Base-by-base conservation (phyloP, 495 filamentous ascomycete genomes). In the Penicillium samsonianum region DNA sequence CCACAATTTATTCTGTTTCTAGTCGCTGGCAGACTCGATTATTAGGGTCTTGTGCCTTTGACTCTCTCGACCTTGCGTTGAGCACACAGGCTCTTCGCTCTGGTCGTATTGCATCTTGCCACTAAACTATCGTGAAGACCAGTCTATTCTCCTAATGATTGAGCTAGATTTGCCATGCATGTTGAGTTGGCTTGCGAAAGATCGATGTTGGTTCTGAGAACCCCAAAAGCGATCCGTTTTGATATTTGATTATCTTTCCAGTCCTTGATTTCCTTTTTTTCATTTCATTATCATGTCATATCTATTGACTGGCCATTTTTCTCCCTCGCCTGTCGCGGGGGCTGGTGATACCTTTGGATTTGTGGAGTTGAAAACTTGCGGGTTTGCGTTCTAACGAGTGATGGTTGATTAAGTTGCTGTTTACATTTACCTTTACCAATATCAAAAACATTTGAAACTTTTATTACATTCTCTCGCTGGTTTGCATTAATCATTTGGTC, bases 21-120 rank as follows among this genome's bases (percentile, higher is more conserved):
- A 65, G 59, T 63, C 59, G 57, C 64, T 67, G 64, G 64, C 57
- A 65, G 67, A 67, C 61, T 67, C 58, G 57, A 57, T 57, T 30
- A 40, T 43, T n/a, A 57, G 43, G 58, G 43, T 45, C 37, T 44
- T 43, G 23, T 30, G 23, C 16, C 17, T 30, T 41, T 22, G 17
- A 25, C 50, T 41, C 16, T 28, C 2, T 17, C 12, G 11, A 25
- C n/a, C 17, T 31, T 26, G 22, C 16, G 20, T 25, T 46, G 47
- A 28, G 49, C 49, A 26, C 22, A 53, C 42, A 40, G 28, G 31
- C 55, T 53, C 41, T 49, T 43, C 33, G 33, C n/a, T 44, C 19
- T 58, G 47, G 30, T 25, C 17, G 23, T 26, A 35, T 57, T 42
- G 46, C 37, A 50, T 43, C 19, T n/a, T 31, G 46, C 45, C 42